Conservation (phyloP, 441 rosid genomes). For the Flueggea neowawraea region DNA sequence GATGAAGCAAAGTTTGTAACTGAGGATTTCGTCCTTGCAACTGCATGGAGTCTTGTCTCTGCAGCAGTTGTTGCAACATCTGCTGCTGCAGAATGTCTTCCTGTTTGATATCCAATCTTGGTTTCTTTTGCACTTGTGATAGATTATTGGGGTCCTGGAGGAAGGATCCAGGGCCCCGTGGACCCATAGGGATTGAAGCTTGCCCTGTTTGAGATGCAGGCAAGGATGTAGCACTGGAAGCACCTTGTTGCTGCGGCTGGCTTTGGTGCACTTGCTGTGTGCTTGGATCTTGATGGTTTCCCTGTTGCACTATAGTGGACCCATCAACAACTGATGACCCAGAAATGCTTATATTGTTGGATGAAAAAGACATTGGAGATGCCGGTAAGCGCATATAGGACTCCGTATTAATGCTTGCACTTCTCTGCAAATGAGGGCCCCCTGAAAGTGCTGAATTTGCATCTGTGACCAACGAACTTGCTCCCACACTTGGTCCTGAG, state of each 20-base stretch:
- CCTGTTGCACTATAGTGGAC: constrained; percentile 71
- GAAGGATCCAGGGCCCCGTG: constrained; percentile 60
- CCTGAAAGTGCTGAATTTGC: constrained; percentile 94
- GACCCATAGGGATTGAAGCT: constrained; percentile 49
- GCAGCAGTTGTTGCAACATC: constrained; percentile 76
- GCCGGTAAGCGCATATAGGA: constrained; percentile 97
- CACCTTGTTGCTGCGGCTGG: constrained; percentile 61
- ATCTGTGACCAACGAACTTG: constrained; percentile 95
- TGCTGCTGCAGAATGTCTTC: constrained; percentile 91
- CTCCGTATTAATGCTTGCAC: constrained; percentile 93
- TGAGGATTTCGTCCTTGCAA: constrained; percentile 71
- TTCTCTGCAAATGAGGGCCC: constrained; percentile 91
- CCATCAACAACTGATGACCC: constrained; percentile 91
- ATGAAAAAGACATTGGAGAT: constrained; percentile 90
- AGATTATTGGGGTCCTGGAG: constrained; percentile 67
- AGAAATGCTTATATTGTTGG: constrained; percentile 87
- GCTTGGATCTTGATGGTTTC: constrained; percentile 63
- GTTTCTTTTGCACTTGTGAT: constrained; percentile 75
- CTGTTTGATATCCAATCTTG: constrained; percentile 75
- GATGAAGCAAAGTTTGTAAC: constrained; percentile 68
- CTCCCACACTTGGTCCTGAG: constrained; percentile 94
- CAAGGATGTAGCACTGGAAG: constrained; percentile 76
- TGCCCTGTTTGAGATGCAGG: constrained; percentile 64
- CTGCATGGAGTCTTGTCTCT: constrained; percentile 83
- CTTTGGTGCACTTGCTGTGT: constrained; percentile 54